Percentiles rank a stretch among this genome's conserved stretches.
Conservation (phyloP, 2,329 filamentous ascomycete species). For the Phialophora verrucosa region DNA sequence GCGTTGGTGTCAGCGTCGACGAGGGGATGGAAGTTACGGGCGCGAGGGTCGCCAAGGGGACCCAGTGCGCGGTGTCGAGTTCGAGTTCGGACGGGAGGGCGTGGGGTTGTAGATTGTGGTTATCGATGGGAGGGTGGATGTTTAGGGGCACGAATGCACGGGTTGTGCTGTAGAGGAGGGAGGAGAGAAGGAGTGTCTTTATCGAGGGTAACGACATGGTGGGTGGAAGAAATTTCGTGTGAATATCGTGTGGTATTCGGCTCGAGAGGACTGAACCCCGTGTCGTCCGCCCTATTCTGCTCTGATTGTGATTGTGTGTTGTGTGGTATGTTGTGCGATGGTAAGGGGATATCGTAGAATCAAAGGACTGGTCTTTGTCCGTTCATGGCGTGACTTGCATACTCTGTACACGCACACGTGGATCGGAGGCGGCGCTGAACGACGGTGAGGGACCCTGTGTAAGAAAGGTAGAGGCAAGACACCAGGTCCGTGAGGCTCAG, state of each 20-base stretch:
- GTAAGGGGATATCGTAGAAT: not conserved
- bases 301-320: not conserved
- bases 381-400: conserved; percentile 6
- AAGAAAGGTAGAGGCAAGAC: not conserved
- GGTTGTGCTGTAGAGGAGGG: conserved; percentile 28
- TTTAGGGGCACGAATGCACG: conserved; percentile 29
- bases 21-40: conserved; percentile 14
- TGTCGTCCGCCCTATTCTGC: not conserved
- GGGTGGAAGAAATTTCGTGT: not conserved
- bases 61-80: conserved; percentile 19
- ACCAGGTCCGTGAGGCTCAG: conserved; percentile 6
- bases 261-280: not conserved
- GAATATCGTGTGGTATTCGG: not conserved
- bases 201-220: conserved; percentile 4
- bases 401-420: not conserved
- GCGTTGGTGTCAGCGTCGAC: conserved; percentile 18
- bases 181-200: conserved; percentile 27
- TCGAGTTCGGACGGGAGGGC: conserved; percentile 28
- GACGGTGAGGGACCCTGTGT: conserved; percentile 23
- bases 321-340: not conserved
- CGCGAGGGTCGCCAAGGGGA: conserved; percentile 28
- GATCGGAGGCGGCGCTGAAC: conserved; percentile 3
- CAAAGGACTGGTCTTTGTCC: conserved; percentile 4
- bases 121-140: conserved; percentile 19
- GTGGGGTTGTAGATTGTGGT: conserved; percentile 10